Percentiles rank a stretch among this genome's conserved stretches.
These are phyloP conservation scores for Colletotrichum tabaci DNA, from an alignment of 2,329 filamentous ascomycete species.

Conservation along the genomic window DNA sequence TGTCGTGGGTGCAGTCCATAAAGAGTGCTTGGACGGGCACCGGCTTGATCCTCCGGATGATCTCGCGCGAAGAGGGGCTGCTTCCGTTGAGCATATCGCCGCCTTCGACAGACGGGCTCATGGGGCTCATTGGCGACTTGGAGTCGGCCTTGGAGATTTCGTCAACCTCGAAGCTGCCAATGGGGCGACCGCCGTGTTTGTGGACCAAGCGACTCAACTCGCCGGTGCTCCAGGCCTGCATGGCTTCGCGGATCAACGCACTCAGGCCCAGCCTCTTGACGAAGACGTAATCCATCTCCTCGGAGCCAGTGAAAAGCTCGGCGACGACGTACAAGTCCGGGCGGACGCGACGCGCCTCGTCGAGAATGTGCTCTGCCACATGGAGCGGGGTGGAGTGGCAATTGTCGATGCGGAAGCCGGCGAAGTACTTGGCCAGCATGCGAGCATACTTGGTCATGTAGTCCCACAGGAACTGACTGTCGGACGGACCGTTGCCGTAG, in stretches of 20 bases:
- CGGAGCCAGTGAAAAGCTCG: slow-evolving; percentile 94
- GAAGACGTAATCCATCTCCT: slow-evolving; percentile 96
- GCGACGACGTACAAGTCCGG: slow-evolving; percentile 93
- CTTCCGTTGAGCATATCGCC: slow-evolving; percentile 49
- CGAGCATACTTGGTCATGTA: slow-evolving; percentile 95
- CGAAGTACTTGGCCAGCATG: slow-evolving; percentile 94
- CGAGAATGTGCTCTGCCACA: slow-evolving; percentile 94
- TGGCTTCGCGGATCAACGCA: slow-evolving; percentile 94
- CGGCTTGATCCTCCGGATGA: slow-evolving; percentile 86
- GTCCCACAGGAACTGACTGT: slow-evolving; percentile 95
- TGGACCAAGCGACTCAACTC: slow-evolving; percentile 95
- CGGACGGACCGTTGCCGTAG: slow-evolving; percentile 84
- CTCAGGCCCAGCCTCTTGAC: slow-evolving; percentile 93
- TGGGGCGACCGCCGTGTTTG: slow-evolving; percentile 91
- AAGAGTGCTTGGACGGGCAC: slow-evolving; percentile 93
- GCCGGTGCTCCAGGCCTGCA: slow-evolving; percentile 97
- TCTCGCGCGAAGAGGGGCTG: slow-evolving; percentile 66
- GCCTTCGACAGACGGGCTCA: slow-evolving; percentile 51
- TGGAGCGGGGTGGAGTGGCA: slow-evolving; percentile 96
- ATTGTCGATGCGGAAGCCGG: slow-evolving; percentile 97
- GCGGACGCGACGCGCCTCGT: slow-evolving; percentile 90
- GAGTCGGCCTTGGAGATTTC: slow-evolving; percentile 78
- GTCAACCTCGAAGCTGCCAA: slow-evolving; percentile 97
- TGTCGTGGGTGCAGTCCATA: slow-evolving; percentile 99
- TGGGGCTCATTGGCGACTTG: slow-evolving; percentile 48